Evolutionary conservation across 176 grass and related monocot genomes (phyloP).

Genomic region (Oryza australiensis): DNA sequence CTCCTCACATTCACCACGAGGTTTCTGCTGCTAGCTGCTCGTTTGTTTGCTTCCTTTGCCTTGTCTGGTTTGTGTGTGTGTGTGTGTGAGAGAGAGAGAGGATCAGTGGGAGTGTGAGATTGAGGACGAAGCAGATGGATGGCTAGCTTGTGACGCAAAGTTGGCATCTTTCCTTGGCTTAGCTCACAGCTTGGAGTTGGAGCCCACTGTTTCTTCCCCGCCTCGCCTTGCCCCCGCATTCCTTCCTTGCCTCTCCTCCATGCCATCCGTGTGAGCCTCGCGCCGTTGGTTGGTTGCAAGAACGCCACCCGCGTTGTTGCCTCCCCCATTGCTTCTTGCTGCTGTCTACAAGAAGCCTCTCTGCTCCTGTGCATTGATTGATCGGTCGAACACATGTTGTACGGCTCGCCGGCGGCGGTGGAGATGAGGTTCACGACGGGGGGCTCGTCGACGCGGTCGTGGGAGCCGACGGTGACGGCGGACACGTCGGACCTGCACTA

Average conservation of each 20-base stretch:
- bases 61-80: too few relatives aligned
- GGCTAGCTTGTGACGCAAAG: conserved; percentile 35
- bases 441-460: conserved; percentile 49
- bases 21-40: background rate
- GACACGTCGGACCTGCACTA: conserved; percentile 63
- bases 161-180: conserved; percentile 43
- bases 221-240: conserved; percentile 16
- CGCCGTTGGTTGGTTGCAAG: conserved; percentile 20
- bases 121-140: background rate
- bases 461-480: conserved; percentile 50
- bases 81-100: background rate
- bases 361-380: too few relatives aligned
- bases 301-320: conserved; percentile 13
- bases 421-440: conserved; percentile 55
- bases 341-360: background rate
- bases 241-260: conserved; percentile 15
- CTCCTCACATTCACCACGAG: background rate
- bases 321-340: background rate
- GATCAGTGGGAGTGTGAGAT: background rate
- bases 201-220: conserved; percentile 19
- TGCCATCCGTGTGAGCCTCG: background rate
- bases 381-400: too few relatives aligned
- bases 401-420: too few relatives aligned
- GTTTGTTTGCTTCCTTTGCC: too few relatives aligned
- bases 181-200: background rate